Base-by-base conservation (phyloP, 495 filamentous ascomycete genomes). In the Evansstolkia leycettana region DNA sequence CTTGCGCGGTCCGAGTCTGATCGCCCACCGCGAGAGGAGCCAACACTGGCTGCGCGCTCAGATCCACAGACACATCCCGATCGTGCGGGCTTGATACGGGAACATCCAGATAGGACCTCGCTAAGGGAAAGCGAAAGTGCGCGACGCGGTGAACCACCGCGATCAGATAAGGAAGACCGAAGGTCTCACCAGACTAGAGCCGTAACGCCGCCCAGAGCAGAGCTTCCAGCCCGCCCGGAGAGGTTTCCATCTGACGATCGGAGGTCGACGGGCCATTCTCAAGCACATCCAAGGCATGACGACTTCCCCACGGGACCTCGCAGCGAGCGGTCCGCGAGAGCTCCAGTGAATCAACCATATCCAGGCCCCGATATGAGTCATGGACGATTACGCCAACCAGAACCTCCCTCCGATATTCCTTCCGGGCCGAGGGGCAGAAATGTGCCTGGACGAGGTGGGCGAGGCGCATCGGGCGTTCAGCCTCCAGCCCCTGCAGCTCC, bases 361-460 rank as follows among this genome's bases (percentile, higher is more conserved):
- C 9, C 40, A 11, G 50, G 50, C 4, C 45, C 49, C 23, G 78
- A 76, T 42, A 53, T 64, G 40, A 72, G 64, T 37, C 73, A 75
- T 47, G 72, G 69, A 35, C 68, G 70, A 34, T 57, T 72, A 25
- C 63, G 64, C 19, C 62, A 61, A 28, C 57, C 62, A 14, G 80
- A 84, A 12, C 48, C 65, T 11, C 48, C 64, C 20, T 49, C 65
- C 6, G 76, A 77, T 29, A 72, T 78, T 29, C 84, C 85, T 1
- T 78, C 75, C 16, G 86, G 83, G 1, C 86, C 85, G 2, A 66
- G 81, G 28, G 68, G 70, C 23, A 48, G 62, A 29, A 62, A 54
- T 48, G 36, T 41, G 11, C 32, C 54, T 14, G 47, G 42, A 5
- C 55, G 60, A 10, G 44, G 55, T 35, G 53, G 54, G 30, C 57